Evolutionary conservation across 164 flowering plant genomes (phyloP).

Genomic region (Tetrastigma voinierianum): DNA sequence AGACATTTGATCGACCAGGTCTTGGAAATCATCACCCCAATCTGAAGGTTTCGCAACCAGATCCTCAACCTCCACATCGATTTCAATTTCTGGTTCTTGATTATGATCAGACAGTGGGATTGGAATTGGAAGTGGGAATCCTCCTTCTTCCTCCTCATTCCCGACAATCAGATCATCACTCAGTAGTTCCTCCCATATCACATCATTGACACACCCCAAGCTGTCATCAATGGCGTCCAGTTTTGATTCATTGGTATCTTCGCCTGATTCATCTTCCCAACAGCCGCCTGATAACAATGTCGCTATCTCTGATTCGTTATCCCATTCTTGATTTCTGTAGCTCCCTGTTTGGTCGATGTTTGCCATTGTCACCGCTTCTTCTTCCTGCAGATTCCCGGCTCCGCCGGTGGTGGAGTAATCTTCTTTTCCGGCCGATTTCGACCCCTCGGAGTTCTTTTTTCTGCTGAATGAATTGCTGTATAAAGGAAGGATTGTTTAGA

Average conservation of each 20-base stretch:
- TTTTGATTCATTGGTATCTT: constrained; percentile 13
- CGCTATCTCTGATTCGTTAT: constrained; percentile 34
- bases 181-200: constrained; percentile 44
- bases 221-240: constrained; percentile 8
- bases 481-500: constrained; percentile 45
- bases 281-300: constrained; percentile 27
- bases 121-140: no score
- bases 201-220: constrained; percentile 23
- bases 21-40: constrained; percentile 46
- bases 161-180: constrained; percentile 29
- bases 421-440: constrained; percentile 48
- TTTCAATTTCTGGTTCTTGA: constrained; percentile 26
- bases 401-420: constrained; percentile 46
- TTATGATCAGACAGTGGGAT: constrained; percentile 16
- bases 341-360: constrained; percentile 2
- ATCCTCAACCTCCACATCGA: constrained; percentile 45
- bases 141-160: constrained; percentile 26
- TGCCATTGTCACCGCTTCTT: constrained; percentile 9
- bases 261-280: constrained; percentile 31
- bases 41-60: constrained; percentile 29
- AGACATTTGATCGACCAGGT: constrained; percentile 52
- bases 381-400: constrained; percentile 28
- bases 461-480: constrained; percentile 44
- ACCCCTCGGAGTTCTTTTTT: constrained; percentile 18
- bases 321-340: constrained; percentile 4